Percentiles rank a stretch among this genome's conserved stretches.
Evolutionary conservation across 257 asterid genomes (phyloP).

Genomic region (Agastache rugosa): DNA sequence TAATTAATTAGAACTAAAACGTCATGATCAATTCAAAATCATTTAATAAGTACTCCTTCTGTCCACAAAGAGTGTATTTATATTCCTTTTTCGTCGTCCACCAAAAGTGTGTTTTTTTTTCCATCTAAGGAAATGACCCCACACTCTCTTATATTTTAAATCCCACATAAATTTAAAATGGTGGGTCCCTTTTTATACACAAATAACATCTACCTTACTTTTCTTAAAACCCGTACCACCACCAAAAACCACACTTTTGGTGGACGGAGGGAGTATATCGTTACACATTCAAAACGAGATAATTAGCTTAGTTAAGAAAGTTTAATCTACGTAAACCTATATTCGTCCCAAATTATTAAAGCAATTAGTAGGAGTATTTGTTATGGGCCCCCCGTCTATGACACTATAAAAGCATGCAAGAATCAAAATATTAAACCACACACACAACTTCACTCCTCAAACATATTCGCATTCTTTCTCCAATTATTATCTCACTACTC

Average conservation of each 20-base stretch:
- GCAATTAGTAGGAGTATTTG: slow-evolving; percentile 26
- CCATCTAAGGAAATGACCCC: too few relatives aligned
- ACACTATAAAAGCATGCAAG: slow-evolving; percentile 24
- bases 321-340: background rate
- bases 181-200: too few relatives aligned
- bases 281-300: background rate
- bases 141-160: too few relatives aligned
- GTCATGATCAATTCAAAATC: background rate
- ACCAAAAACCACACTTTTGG: too few relatives aligned
- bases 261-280: too few relatives aligned
- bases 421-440: background rate
- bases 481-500: too few relatives aligned
- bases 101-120: too few relatives aligned
- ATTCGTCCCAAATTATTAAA: background rate
- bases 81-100: too few relatives aligned
- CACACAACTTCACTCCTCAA: background rate
- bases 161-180: too few relatives aligned
- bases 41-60: background rate
- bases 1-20: background rate
- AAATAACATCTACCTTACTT: too few relatives aligned
- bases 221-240: too few relatives aligned
- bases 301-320: background rate
- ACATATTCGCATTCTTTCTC: background rate
- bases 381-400: slow-evolving; percentile 4
- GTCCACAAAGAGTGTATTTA: too few relatives aligned